Conservation (phyloP, 1,284 basidiomycete species). For the Cutaneotrichosporon sp. region DNA sequence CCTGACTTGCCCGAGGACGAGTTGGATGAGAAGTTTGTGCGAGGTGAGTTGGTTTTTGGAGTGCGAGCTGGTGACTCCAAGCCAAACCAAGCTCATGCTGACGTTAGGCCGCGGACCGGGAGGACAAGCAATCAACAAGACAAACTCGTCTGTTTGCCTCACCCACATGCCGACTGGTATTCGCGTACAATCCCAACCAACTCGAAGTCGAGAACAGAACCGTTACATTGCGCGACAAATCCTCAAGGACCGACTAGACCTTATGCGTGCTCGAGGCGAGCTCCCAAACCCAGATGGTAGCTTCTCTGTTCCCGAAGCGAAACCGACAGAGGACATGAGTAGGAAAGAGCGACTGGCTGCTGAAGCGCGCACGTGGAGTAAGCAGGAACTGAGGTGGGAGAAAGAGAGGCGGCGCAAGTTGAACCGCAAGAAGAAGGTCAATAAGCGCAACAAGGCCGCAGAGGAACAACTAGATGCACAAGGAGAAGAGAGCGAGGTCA, state of each 20-base stretch:
- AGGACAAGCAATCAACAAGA: slow-evolving; percentile 56
- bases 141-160: slow-evolving; percentile 53
- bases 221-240: slow-evolving; percentile 51
- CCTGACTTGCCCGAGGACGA: slow-evolving; percentile 46
- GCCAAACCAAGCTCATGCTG: too few relatives aligned
- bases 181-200: slow-evolving; percentile 54
- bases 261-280: slow-evolving; percentile 34
- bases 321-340: slow-evolving; percentile 15
- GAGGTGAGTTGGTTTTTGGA: slow-evolving; percentile 42
- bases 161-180: slow-evolving; percentile 54
- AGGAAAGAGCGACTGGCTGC: slow-evolving; percentile 28
- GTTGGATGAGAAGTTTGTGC: slow-evolving; percentile 51
- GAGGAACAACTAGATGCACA: slow-evolving; percentile 13
- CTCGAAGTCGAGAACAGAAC: slow-evolving; percentile 53
- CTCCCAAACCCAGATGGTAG: neutral
- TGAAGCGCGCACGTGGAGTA: slow-evolving; percentile 31
- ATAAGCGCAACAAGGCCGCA: slow-evolving; percentile 36
- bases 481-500: neutral
- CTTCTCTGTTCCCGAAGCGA: neutral
- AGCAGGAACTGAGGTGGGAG: slow-evolving; percentile 47
- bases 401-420: slow-evolving; percentile 50
- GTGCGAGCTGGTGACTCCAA: too few relatives aligned
- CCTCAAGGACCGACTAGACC: slow-evolving; percentile 47
- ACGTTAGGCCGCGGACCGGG: slow-evolving; percentile 52
- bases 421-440: slow-evolving; percentile 50